phyloP scores from a whole-genome alignment of 768 basidiomycete species.

The Boletus rubropictus region DNA sequence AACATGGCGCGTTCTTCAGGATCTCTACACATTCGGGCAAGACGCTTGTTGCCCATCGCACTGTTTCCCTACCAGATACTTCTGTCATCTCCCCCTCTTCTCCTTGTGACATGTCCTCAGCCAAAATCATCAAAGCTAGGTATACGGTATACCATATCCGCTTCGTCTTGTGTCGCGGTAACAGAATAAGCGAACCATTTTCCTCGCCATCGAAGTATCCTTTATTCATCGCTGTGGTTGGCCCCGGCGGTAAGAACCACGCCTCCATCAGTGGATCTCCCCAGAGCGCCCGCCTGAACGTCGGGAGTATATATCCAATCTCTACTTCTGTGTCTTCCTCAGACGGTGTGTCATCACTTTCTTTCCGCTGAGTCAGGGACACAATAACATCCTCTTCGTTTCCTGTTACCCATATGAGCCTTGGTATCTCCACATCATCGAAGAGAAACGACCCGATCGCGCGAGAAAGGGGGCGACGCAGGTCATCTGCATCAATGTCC shows the following conservation, averaged over 20 bases:
- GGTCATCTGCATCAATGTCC: conserved; percentile 31
- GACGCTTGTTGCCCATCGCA: conserved; percentile 37
- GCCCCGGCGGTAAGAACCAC: conserved; percentile 48
- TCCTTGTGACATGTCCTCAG: conserved; percentile 33
- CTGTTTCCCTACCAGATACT: conserved; percentile 18
- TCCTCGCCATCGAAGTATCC: conserved; percentile 49
- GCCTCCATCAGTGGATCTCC: conserved; percentile 73
- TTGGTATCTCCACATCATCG: conserved; percentile 70
- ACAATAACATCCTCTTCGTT: conserved; percentile 55
- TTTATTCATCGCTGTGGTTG: conserved; percentile 48
- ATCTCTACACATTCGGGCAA: conserved; percentile 37
- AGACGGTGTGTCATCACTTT: conserved; percentile 4
- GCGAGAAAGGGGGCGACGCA: conserved; percentile 51
- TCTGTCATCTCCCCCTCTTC: conserved; percentile 19
- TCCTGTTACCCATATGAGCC: conserved; percentile 59
- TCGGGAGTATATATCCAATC: conserved; percentile 35
- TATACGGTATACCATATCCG: conserved; percentile 72
- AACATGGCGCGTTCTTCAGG: conserved; percentile 40
- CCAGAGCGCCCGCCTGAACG: conserved; percentile 55
- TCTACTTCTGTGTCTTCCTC: conserved; percentile 21
- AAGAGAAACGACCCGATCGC: conserved; percentile 74
- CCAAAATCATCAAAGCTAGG: conserved; percentile 47
- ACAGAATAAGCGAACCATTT: conserved; percentile 45
- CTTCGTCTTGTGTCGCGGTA: conserved; percentile 69
- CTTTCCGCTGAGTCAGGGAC: conserved; percentile 26